These are phyloP conservation scores for Halenospora varia DNA, from an alignment of 495 filamentous ascomycete genomes.

Conservation along the genomic window DNA sequence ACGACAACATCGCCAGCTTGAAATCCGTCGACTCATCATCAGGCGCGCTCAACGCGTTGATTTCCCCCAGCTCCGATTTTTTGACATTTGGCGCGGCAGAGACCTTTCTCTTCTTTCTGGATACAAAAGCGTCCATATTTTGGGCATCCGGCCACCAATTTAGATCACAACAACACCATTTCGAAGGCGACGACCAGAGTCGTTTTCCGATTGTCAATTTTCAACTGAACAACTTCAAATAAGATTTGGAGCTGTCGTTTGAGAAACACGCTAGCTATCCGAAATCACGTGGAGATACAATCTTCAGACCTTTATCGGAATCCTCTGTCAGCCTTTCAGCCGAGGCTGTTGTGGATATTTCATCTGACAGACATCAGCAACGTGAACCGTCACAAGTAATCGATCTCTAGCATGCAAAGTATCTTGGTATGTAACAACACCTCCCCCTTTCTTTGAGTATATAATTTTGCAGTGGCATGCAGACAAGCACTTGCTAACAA, in stretches of 20 bases:
- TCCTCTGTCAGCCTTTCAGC: no score
- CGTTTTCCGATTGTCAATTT: background rate
- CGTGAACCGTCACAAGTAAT: no score
- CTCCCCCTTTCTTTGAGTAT: background rate
- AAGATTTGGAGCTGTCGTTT: no score
- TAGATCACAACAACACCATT: background rate
- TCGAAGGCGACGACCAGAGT: no score
- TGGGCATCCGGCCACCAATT: background rate
- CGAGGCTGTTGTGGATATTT: no score
- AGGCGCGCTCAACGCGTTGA: constrained; percentile 21
- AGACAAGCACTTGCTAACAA: background rate
- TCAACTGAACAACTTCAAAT: no score
- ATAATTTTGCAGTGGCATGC: background rate
- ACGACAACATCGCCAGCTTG: constrained; percentile 79
- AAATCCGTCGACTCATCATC: constrained; percentile 80
- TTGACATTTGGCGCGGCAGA: background rate
- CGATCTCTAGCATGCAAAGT: constrained; percentile 1
- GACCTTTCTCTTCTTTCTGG: constrained; percentile 44
- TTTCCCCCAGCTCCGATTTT: background rate
- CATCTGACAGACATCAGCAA: no score
- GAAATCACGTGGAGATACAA: no score
- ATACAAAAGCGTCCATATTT: constrained; percentile 55
- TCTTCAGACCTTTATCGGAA: no score
- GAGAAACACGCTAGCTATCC: no score
- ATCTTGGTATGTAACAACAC: background rate